Evolutionary conservation across 2,329 filamentous ascomycete genomes (phyloP), one percentile per base, ranked within the genome.

Genomic region (Botrytis sinoallii): DNA sequence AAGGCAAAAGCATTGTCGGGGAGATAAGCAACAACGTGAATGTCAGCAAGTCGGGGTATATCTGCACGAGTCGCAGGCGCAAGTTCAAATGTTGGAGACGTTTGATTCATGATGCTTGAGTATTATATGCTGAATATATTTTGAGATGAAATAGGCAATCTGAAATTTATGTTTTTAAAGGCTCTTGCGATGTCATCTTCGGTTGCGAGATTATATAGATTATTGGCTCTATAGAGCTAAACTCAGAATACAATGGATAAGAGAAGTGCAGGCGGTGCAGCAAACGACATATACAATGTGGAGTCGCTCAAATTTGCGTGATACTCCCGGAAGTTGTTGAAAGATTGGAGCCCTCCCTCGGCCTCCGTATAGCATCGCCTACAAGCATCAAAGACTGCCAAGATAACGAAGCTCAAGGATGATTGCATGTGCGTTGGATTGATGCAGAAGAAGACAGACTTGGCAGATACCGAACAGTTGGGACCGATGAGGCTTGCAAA

Each of bases 1-100:
- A 70, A n/a, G 14, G 68, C 22, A 35, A 70, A 61, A 5, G 55
- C 68, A 46, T 70, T 70, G 12, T 70, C 68, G 25, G 55, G 55
- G 18, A 61, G 55, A 38, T 55, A 70, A 32, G 67, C 38, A 59
- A 70, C n/a, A 16, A 60, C 67, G 22, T 70, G 52, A 0, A 70
- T 46, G 25, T 70, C 20, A 22, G 67, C 32, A 20, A 60, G 67
- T 16, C 52, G 18, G n/a, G 52, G 67, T 8, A 70, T 70, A 32
- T 70, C 67, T 5, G 14, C 22, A 60, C 67, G 20, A 29, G 35
- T 44, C 16, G 67, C 67, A 25, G 40, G 67, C 22, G 38, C 38
- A 22, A 70, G 55, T 42, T 70, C 35, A 38, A 70, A 60, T 18
- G 9, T 42, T 70, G 38, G 22, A n/a, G 67, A 9, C 42, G 25